Conservation (phyloP, 2,329 filamentous ascomycete species). For the Fusarium tricinctum region DNA sequence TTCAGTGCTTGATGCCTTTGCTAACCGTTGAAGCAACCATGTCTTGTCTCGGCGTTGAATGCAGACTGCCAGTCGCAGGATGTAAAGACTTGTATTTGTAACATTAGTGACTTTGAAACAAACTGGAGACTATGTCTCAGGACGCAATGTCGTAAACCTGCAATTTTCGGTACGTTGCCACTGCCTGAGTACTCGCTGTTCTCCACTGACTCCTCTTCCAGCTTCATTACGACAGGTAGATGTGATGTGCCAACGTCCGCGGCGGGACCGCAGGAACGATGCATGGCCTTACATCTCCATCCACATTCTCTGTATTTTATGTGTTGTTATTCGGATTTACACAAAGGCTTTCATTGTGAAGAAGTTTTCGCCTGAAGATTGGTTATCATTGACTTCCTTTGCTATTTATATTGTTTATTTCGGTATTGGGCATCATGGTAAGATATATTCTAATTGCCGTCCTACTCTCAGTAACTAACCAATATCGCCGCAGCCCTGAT, state of each 20-base stretch:
- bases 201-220: background rate
- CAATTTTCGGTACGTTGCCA: conserved; percentile 5
- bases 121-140: background rate
- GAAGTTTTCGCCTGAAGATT: conserved; percentile 20
- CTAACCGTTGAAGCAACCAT: background rate
- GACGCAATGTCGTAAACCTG: background rate
- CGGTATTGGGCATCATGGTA: conserved; percentile 29
- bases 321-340: conserved; percentile 15
- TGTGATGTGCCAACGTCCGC: conserved; percentile 10
- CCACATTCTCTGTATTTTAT: conserved; percentile 15
- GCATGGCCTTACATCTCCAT: conserved; percentile 26
- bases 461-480: accelerated
- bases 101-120: background rate
- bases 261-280: conserved; percentile 13
- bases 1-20: background rate
- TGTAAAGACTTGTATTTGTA: conserved; percentile 5
- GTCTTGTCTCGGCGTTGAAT: background rate
- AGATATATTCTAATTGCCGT: accelerated
- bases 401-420: conserved; percentile 13
- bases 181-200: background rate
- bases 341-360: conserved; percentile 15
- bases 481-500: background rate
- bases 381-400: conserved; percentile 4
- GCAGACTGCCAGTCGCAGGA: background rate
- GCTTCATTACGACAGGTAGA: conserved; percentile 17